Base-by-base conservation (phyloP, 2,329 filamentous ascomycete genomes). In the Botrytis pseudocinerea region DNA sequence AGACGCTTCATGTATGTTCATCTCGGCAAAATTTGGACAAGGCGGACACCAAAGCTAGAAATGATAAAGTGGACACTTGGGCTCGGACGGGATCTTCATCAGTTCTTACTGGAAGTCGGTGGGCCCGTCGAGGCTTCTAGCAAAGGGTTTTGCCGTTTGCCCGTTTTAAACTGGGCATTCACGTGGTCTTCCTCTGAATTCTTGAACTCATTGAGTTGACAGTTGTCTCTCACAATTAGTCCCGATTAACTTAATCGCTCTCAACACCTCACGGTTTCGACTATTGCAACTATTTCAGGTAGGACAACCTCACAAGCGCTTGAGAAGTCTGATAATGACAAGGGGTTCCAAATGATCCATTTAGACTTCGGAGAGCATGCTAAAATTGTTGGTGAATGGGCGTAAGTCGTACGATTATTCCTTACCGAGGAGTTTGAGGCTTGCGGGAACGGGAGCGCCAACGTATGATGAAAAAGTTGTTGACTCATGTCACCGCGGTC, bases 351-450 rank as follows among this genome's bases (percentile, higher is more conserved):
- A 59, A 35, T 71, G 61, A 66, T 59, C 70, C 59, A 71, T 64
- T 32, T 66, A 48, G 32, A 35, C 44, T 46, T 71, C 60, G 46
- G 60, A 32, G n/a, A 57, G 69, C 57, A 42, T 57, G 61, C 46
- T 38, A n/a, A 54, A 66, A 59, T 48, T 64, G 38, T 71, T 66
- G 46, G 28, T 66, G 54, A 63, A 71, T 40, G 40, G 70, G 48
- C 28, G 51, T 18, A 59, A 71, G 46, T 71, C 70, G 70, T 71
- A 71, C 40, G 70, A 71, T 71, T 66, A 42, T 71, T 48, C 10
- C 70, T 38, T 59, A 71, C 35, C 35, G 28, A 66, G 20, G 61
- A 38, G 12, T 38, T 66, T 22, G 48, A 57, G 61, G 70, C 61
- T 59, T 57, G 61, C 61, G 70, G 70, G 61, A 71, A 38, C 70